Conservation (phyloP, 768 basidiomycete species). For the Tylopilus vinaceipallidus region DNA sequence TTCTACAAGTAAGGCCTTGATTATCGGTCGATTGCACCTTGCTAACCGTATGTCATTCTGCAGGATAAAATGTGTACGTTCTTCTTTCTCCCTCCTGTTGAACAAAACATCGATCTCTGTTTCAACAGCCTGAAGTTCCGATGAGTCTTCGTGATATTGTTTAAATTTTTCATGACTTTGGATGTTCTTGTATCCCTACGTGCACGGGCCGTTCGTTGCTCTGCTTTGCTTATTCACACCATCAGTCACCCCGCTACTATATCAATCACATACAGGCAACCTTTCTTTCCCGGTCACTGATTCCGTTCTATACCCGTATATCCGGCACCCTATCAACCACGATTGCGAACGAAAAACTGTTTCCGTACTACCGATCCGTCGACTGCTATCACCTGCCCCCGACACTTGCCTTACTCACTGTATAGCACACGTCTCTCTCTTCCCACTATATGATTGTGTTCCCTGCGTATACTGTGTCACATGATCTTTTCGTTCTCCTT, state of each 20-base stretch:
- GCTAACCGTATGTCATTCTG: slow-evolving; percentile 14
- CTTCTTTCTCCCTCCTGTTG: not conserved
- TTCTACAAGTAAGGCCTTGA: slow-evolving; percentile 78
- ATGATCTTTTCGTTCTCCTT: slow-evolving; percentile 18
- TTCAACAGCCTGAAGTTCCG: slow-evolving; percentile 80
- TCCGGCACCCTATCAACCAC: slow-evolving; percentile 42
- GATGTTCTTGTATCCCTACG: slow-evolving; percentile 81
- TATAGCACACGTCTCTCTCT: slow-evolving; percentile 52
- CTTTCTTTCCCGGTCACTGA: slow-evolving; percentile 19
- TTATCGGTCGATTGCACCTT: not conserved
- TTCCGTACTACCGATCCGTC: slow-evolving; percentile 49
- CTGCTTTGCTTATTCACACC: slow-evolving; percentile 36
- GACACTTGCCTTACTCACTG: slow-evolving; percentile 47
- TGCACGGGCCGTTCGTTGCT: slow-evolving; percentile 44
- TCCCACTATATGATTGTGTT: slow-evolving; percentile 14
- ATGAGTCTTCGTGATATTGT: slow-evolving; percentile 88
- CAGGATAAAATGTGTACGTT: slow-evolving; percentile 87
- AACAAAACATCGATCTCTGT: slow-evolving; percentile 20
- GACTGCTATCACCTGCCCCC: slow-evolving; percentile 43
- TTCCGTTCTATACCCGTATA: slow-evolving; percentile 73
- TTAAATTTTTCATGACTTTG: slow-evolving; percentile 48
- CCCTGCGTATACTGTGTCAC: slow-evolving; percentile 28
- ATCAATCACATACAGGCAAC: slow-evolving; percentile 45
- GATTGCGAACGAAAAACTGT: slow-evolving; percentile 51
- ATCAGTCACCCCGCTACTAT: slow-evolving; percentile 47